phyloP scores from a whole-genome alignment of 164 flowering plant species.

The Magnolia officinalis region DNA sequence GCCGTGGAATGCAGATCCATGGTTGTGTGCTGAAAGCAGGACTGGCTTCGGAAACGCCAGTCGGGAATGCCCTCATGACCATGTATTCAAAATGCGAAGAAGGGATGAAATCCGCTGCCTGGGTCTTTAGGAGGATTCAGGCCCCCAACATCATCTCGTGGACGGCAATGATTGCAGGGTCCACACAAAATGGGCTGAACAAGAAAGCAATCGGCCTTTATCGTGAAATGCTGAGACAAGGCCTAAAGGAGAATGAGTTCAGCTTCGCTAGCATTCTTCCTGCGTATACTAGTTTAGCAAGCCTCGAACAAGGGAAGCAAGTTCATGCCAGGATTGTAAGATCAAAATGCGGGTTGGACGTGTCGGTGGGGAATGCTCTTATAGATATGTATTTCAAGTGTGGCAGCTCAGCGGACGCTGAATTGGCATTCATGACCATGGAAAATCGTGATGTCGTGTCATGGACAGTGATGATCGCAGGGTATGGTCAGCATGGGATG shows the following conservation, averaged over 20 bases:
- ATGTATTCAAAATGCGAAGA: constrained; percentile 31
- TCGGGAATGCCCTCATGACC: constrained; percentile 27
- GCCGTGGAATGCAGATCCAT: constrained; percentile 25
- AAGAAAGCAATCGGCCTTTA: constrained; percentile 26
- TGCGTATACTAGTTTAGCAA: constrained; percentile 25
- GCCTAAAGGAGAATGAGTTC: constrained; percentile 28
- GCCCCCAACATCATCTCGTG: constrained; percentile 26
- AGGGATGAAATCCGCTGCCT: constrained; percentile 16
- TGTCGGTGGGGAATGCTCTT: constrained; percentile 30
- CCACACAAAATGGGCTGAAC: constrained; percentile 24
- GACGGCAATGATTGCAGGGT: constrained; percentile 29
- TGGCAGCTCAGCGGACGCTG: constrained; percentile 30
- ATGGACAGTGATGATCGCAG: constrained; percentile 38
- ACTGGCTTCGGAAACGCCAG: constrained; percentile 22
- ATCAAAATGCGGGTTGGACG: constrained; percentile 16
- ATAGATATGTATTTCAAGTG: constrained; percentile 35
- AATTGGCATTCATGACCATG: constrained; percentile 28
- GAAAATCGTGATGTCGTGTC: constrained; percentile 29
- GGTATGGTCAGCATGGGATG: constrained; percentile 36
- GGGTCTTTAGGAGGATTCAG: constrained; percentile 13
- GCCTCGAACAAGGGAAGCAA: constrained; percentile 29
- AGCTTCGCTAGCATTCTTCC: constrained; percentile 31
- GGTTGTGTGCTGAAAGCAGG: constrained; percentile 22
- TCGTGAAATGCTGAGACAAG: constrained; percentile 21
- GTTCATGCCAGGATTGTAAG: constrained; percentile 30